Evolutionary conservation across 108 stramenopile species (phyloP), one percentile per base, ranked within the genome.

Genomic region (Cyclotella sp.): DNA sequence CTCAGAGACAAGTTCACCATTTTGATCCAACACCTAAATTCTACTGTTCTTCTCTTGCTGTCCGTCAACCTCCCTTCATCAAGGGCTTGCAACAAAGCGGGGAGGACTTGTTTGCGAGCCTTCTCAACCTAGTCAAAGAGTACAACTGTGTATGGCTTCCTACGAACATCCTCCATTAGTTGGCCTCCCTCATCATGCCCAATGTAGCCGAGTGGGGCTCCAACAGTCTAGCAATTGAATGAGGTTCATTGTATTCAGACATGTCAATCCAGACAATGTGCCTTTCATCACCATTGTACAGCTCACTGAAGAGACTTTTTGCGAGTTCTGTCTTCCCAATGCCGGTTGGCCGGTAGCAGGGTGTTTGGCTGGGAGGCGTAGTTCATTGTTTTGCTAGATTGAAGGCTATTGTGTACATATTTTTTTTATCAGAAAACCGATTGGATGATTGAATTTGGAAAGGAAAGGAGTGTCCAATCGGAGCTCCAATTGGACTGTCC

Each of bases 21-120:
- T 76, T 45, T 83, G 76, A 55, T 83, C 73, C 72, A 83, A 63
- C 18, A 60, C 57, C 76, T 88, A 66, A 99, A 99, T 67, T 98
- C 97, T 11, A 99, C 96, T 26, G 96, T 94, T 44, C 95, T 82
- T 27, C 97, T 97, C 73, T 98, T 94, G 52, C 84, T 84, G 74
- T 99, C 98, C 7, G 98, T 99, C 44, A 99, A 77, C 14, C 97
- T 87, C 18, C 98, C 98, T 76, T 99, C 98, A 68, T 99, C 98
- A 26, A 99, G 83, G 12, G 98, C 82, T 76, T 97, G 96, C n/a
- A 98, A 73, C 44, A 98, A 78, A 16, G 97, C 43, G 46, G 97
- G 97, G 68, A 98, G 88, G 24, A 99, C 97, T 44, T 94, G 85
- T 19, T 90, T 90, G 67, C 98, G 98, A 8, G 98, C 98, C 84